Conservation (phyloP, 495 filamentous ascomycete genomes). For the Sordaria brevicollis region DNA sequence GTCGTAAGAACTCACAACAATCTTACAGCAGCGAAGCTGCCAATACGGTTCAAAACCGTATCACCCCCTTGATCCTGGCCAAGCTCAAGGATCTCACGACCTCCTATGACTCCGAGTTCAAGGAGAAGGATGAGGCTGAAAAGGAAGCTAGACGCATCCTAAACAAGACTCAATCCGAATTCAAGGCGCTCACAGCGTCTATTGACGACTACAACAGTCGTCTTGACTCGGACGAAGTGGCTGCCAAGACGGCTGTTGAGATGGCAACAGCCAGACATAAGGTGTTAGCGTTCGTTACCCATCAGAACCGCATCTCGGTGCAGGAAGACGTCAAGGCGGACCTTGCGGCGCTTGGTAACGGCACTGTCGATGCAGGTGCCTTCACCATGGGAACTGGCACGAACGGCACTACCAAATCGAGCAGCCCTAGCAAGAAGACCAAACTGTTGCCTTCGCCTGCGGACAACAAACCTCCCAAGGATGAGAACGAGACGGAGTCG, state of each 20-base stretch:
- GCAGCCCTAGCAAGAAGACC: background rate
- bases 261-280: conserved; percentile 22
- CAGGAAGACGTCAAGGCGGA: conserved; percentile 23
- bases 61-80: conserved; percentile 45
- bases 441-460: background rate
- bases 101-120: conserved; percentile 49
- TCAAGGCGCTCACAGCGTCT: conserved; percentile 37
- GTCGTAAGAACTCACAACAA: conserved; percentile 13
- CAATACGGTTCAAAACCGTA: conserved; percentile 44
- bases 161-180: conserved; percentile 41
- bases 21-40: conserved; percentile 43
- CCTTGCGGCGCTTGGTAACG: conserved; percentile 19
- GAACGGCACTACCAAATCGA: background rate
- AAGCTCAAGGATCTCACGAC: conserved; percentile 47
- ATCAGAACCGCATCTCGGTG: conserved; percentile 32
- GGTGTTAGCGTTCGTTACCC: conserved; percentile 27
- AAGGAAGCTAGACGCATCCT: conserved; percentile 48
- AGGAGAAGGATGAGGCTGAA: conserved; percentile 48
- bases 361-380: conserved; percentile 12
- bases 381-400: background rate
- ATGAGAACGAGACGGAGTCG: background rate
- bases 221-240: conserved; percentile 34
- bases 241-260: conserved; percentile 28
- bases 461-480: background rate
- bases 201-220: conserved; percentile 36